Conservation (phyloP, 805 yeast species). For the Yamadazyma nakazawae region DNA sequence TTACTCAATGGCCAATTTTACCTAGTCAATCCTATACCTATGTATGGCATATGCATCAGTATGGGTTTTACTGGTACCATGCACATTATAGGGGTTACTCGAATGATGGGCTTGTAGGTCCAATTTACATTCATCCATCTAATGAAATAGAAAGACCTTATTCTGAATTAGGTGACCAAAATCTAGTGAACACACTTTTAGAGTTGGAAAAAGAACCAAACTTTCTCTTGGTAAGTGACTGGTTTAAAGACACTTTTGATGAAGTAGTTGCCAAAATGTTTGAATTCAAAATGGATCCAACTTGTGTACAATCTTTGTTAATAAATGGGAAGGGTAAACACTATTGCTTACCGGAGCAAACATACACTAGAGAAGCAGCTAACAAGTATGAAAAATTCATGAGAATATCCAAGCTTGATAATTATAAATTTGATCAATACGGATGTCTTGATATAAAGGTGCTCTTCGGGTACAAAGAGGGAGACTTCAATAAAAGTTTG, state of each 20-base stretch:
- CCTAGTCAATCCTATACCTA: conserved; percentile 42
- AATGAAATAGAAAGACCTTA: conserved; percentile 29
- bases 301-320: conserved; percentile 28
- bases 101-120: conserved; percentile 49
- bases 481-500: conserved; percentile 3
- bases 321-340: conserved; percentile 30
- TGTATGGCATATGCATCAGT: conserved; percentile 39
- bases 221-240: conserved; percentile 35
- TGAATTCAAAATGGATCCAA: conserved; percentile 30
- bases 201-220: conserved; percentile 24
- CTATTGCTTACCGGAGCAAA: conserved; percentile 17
- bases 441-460: conserved; percentile 10
- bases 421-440: conserved; percentile 14
- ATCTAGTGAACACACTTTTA: conserved; percentile 27
- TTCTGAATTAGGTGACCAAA: conserved; percentile 19
- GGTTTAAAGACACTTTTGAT: conserved; percentile 34
- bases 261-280: conserved; percentile 33
- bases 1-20: conserved; percentile 50
- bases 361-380: conserved; percentile 14
- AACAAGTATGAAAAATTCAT: conserved; percentile 13
- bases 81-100: conserved; percentile 47
- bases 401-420: conserved; percentile 14
- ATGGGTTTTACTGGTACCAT: conserved; percentile 58
- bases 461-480: conserved; percentile 6
- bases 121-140: conserved; percentile 40